A percentile compares a stretch with the other conserved stretches of the same genome.
Evolutionary conservation across 306 rosid species (phyloP).

Genomic region (Casuarina glauca): DNA sequence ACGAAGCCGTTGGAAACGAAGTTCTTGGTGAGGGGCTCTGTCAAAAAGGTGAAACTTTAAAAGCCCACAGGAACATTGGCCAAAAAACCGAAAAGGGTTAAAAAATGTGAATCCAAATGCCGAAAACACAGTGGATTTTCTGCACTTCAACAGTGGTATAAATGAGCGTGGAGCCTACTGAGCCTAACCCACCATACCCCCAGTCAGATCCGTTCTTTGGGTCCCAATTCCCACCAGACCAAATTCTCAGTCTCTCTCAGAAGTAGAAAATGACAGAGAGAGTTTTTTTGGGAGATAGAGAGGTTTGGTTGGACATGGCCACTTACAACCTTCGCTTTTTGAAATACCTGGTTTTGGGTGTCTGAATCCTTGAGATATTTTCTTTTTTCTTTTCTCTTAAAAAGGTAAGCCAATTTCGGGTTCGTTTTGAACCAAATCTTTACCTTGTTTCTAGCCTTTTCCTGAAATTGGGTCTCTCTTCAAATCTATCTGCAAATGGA

Average conservation of each 20-base stretch:
- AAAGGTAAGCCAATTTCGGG: slow-evolving; percentile 40
- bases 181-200: slow-evolving; percentile 42
- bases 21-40: background rate
- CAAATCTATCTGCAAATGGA: slow-evolving; percentile 30
- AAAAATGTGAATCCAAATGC: slow-evolving; percentile 37
- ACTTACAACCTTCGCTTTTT: background rate
- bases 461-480: background rate
- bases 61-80: slow-evolving; percentile 1
- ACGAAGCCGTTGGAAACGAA: background rate
- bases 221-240: slow-evolving; percentile 58
- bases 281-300: slow-evolving; percentile 8
- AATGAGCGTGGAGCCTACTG: slow-evolving; percentile 64
- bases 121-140: slow-evolving; percentile 40
- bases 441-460: slow-evolving; percentile 8
- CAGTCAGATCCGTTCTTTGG: slow-evolving; percentile 63
- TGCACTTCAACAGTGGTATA: slow-evolving; percentile 44
- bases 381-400: background rate
- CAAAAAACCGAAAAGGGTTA: slow-evolving; percentile 10
- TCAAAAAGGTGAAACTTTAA: background rate
- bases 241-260: slow-evolving; percentile 45
- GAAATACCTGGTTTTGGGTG: background rate
- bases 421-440: slow-evolving; percentile 34
- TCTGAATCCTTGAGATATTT: slow-evolving; percentile 14
- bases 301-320: too few relatives aligned
- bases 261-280: slow-evolving; percentile 8